A percentile compares a stretch with the other conserved stretches of the same genome.
Evolutionary conservation across 2,329 filamentous ascomycete genomes (phyloP).

Genomic region (Botrytis medusae): DNA sequence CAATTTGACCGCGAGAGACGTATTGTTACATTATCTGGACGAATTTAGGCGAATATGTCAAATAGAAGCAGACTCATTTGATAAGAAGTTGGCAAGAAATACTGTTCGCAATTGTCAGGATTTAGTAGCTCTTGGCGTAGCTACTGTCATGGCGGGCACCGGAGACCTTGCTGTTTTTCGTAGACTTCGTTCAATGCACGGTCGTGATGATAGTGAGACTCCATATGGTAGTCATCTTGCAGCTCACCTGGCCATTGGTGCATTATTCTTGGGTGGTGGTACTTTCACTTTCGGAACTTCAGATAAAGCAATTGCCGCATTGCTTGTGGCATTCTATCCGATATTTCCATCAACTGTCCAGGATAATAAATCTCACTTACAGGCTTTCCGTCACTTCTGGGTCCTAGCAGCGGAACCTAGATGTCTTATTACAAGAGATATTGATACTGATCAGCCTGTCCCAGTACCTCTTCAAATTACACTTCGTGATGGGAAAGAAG

Average conservation of each 20-base stretch:
- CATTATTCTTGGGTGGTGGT: slow-evolving; percentile 88
- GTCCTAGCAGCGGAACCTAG: slow-evolving; percentile 87
- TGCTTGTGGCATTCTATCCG: slow-evolving; percentile 92
- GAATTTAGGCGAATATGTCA: slow-evolving; percentile 78
- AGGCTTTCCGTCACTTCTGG: slow-evolving; percentile 97
- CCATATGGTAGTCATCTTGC: slow-evolving; percentile 94
- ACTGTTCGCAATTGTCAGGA: slow-evolving; percentile 92
- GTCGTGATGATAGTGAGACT: slow-evolving; percentile 77
- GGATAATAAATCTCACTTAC: slow-evolving; percentile 91
- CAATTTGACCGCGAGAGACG: slow-evolving; percentile 69
- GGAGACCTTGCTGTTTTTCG: slow-evolving; percentile 85
- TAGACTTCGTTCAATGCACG: slow-evolving; percentile 82
- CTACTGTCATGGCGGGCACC: slow-evolving; percentile 93
- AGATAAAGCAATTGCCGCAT: slow-evolving; percentile 78
- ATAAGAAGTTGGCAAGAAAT: slow-evolving; percentile 77
- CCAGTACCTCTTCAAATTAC: slow-evolving; percentile 67
- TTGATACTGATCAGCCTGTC: slow-evolving; percentile 78
- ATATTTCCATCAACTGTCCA: slow-evolving; percentile 86
- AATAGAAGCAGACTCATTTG: slow-evolving; percentile 61
- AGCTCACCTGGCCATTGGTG: slow-evolving; percentile 85
- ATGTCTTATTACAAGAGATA: slow-evolving; percentile 84
- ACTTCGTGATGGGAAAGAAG: slow-evolving; percentile 32
- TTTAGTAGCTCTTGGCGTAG: slow-evolving; percentile 74
- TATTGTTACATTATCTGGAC: slow-evolving; percentile 82
- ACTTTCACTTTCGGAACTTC: slow-evolving; percentile 90